Evolutionary conservation across 1,284 basidiomycete species (phyloP), one percentile per base, ranked within the genome.

Genomic region (Chondrostereum purpureum): DNA sequence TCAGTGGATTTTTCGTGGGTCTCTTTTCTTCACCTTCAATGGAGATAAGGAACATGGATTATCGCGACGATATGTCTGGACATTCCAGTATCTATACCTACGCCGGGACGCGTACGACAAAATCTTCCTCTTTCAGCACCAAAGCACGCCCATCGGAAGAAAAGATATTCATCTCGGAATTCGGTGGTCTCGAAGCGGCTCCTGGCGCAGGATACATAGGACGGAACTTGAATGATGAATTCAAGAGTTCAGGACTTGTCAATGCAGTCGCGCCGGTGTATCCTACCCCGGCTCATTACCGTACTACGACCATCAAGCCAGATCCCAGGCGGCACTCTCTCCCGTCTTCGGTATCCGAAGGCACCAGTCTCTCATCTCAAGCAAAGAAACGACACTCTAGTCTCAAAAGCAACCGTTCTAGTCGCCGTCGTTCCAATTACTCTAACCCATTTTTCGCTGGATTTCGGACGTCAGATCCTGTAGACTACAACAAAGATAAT

Each of bases 21-120:
- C 61, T 73, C 43, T 61, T 72, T 40, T 70, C 70, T 38, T 73
- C 71, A 24, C 72, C 72, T 23, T 50, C 60, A 11, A 68, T 66
- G 62, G 72, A 75, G 59, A 69, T 64, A 8, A 57, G 55, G n/a
- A 38, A 58, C 35, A 57, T 52, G 39, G 48, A 45, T 46, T 37
- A 52, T n/a, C 21, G 45, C 17, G 47, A 56, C 45, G 34, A 52
- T 45, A 40, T 50, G 46, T 39, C 43, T 44, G 34, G 48, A 51
- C 35, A 37, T 39, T 39, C 45, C 27, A 31, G 27, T n/a, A n/a
- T n/a, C n/a, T n/a, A n/a, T n/a, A n/a, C n/a, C 27, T 31, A 31
- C n/a, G n/a, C 8, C 27, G 27, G n/a, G 27, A 8, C 27, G 8
- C 27, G n/a, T 27, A 33, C 10, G 38, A 47, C 16, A 24, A 46